These are phyloP conservation scores for Neurospora cerealis DNA, from an alignment of 495 filamentous ascomycete genomes.

Conservation along the genomic window DNA sequence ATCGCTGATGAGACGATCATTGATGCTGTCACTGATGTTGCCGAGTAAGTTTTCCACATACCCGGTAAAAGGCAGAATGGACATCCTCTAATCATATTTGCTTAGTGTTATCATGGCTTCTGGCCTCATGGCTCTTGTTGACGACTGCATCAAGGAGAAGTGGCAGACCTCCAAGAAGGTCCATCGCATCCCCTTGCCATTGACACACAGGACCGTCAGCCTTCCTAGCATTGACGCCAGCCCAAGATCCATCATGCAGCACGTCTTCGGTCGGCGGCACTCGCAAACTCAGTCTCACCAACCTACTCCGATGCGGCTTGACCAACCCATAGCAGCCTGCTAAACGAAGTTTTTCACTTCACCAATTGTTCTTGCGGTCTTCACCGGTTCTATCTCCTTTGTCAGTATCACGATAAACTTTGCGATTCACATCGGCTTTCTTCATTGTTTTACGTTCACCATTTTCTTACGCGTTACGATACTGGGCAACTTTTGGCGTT, in stretches of 20 bases:
- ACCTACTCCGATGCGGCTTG: constrained; percentile 31
- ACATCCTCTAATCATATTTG: constrained; percentile 8
- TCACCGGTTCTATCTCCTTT: background rate
- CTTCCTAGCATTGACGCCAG: constrained; percentile 50
- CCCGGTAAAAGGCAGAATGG: constrained; percentile 6
- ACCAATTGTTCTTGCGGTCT: background rate
- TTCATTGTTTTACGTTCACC: background rate
- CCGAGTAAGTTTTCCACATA: constrained; percentile 64
- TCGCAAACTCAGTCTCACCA: constrained; percentile 27
- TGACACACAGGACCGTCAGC: constrained; percentile 48
- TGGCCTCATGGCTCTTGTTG: constrained; percentile 80
- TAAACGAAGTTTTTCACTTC: constrained; percentile 12
- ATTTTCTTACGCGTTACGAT: background rate
- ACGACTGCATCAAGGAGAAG: constrained; percentile 79
- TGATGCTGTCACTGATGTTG: constrained; percentile 63
- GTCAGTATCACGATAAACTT: background rate
- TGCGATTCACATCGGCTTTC: constrained; percentile 1
- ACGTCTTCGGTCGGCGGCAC: constrained; percentile 59
- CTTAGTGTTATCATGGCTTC: constrained; percentile 78
- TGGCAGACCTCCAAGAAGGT: constrained; percentile 56
- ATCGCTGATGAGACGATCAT: constrained; percentile 65
- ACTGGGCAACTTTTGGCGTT: background rate
- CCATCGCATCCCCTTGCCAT: constrained; percentile 47
- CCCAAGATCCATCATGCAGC: constrained; percentile 66
- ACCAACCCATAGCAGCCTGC: constrained; percentile 26